These are phyloP conservation scores for Pelargonium cotyledonis DNA, from an alignment of 441 rosid species.

Conservation along the genomic window DNA sequence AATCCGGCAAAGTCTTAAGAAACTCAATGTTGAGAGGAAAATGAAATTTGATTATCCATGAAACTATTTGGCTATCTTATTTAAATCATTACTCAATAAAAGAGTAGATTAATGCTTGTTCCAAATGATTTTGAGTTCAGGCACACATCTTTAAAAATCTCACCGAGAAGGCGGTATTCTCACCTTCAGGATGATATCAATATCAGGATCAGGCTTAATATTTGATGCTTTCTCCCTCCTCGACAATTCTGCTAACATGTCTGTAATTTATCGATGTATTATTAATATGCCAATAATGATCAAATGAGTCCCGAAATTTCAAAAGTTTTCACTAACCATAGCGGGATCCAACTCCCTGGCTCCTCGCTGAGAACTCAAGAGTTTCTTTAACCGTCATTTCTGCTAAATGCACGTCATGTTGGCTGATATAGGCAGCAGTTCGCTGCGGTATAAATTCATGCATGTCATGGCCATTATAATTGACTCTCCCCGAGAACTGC, in stretches of 20 bases:
- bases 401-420: conserved; percentile 48
- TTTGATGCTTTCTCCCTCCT: conserved; percentile 45
- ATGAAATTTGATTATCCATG: background rate
- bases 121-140: too few species aligned
- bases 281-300: background rate
- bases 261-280: conserved; percentile 7
- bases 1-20: too few species aligned
- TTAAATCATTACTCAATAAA: background rate
- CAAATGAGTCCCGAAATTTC: background rate
- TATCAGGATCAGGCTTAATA: conserved; percentile 53
- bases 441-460: conserved; percentile 24
- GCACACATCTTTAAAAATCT: too few species aligned
- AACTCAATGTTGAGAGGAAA: background rate
- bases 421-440: conserved; percentile 27
- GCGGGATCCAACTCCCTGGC: conserved; percentile 58
- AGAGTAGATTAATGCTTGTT: too few species aligned
- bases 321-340: conserved; percentile 31
- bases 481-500: conserved; percentile 43
- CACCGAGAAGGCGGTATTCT: background rate
- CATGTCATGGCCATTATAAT: conserved; percentile 52
- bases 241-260: conserved; percentile 41
- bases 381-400: conserved; percentile 65
- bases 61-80: background rate
- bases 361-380: conserved; percentile 49
- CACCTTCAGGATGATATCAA: conserved; percentile 61